These are phyloP conservation scores for Beta corolliflora DNA, from an alignment of 179 eudicot species.

Conservation along the genomic window DNA sequence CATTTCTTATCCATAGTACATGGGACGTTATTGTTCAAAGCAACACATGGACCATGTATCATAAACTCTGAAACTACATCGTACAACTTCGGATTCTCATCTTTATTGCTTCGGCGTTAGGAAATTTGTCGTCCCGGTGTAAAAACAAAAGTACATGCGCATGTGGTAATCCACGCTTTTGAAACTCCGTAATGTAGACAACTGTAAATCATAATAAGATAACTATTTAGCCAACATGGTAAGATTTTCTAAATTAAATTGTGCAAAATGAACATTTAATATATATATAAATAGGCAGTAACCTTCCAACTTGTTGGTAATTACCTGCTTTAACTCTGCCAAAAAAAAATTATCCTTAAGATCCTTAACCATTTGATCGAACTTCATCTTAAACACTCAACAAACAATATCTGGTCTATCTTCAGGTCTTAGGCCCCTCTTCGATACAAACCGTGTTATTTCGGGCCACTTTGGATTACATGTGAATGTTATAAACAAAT, in stretches of 20 bases:
- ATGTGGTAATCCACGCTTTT: neutral
- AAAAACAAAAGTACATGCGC: neutral
- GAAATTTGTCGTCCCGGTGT: neutral
- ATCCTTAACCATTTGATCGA: constrained; percentile 18
- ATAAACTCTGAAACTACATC: neutral
- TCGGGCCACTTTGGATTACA: constrained; percentile 38
- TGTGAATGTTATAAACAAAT: constrained; percentile 34
- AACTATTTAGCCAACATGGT: too few species aligned
- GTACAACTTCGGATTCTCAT: neutral
- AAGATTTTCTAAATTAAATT: too few species aligned
- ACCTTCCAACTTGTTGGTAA: too few species aligned
- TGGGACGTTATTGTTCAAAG: neutral
- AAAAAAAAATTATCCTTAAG: neutral
- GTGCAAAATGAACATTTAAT: too few species aligned
- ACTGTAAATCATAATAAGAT: neutral
- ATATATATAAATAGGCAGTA: too few species aligned
- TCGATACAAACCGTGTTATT: neutral
- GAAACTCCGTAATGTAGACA: neutral
- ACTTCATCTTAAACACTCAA: constrained; percentile 28
- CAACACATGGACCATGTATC: neutral
- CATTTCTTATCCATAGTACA: neutral
- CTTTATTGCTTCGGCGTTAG: neutral
- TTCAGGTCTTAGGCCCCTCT: neutral
- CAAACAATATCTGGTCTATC: constrained; percentile 22
- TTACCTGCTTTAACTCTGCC: neutral